Percentiles rank a stretch among this genome's conserved stretches.
Conservation (phyloP, 2,329 filamentous ascomycete genomes). For the Paraphaeosphaeria sporulosa region DNA sequence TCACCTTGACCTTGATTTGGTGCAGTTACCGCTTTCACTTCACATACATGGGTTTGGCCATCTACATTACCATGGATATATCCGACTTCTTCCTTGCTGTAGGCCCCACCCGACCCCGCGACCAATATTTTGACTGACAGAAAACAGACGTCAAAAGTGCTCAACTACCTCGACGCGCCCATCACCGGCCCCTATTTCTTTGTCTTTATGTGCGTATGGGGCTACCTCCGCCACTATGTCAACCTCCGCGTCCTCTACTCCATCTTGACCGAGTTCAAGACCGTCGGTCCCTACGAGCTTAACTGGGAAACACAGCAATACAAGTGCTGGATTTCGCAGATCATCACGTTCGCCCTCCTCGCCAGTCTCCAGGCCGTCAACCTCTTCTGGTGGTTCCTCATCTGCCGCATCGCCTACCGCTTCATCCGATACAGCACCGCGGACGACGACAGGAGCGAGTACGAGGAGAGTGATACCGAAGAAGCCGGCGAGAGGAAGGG, state of each 20-base stretch:
- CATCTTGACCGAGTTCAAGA: slow-evolving; percentile 77
- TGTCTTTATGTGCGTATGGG: slow-evolving; percentile 82
- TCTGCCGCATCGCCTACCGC: slow-evolving; percentile 76
- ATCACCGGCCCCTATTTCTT: slow-evolving; percentile 86
- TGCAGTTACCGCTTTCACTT: slow-evolving; percentile 96
- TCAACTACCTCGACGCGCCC: slow-evolving; percentile 86
- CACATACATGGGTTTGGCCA: slow-evolving; percentile 90
- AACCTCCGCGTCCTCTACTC: slow-evolving; percentile 80
- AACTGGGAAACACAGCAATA: slow-evolving; percentile 80
- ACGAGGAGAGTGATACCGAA: slow-evolving; percentile 61
- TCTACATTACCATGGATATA: slow-evolving; percentile 94
- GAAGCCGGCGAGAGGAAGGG: slow-evolving; percentile 32
- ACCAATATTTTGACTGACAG: not conserved
- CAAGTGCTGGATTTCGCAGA: slow-evolving; percentile 75
- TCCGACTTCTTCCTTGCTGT: slow-evolving; percentile 95
- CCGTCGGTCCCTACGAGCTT: slow-evolving; percentile 76
- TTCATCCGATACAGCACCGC: slow-evolving; percentile 68
- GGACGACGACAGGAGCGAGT: slow-evolving; percentile 76
- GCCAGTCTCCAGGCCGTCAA: slow-evolving; percentile 76
- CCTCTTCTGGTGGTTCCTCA: slow-evolving; percentile 82
- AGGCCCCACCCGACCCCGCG: slow-evolving; percentile 48
- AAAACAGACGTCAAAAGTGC: slow-evolving; percentile 79
- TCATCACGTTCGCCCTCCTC: slow-evolving; percentile 72
- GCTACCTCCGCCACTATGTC: slow-evolving; percentile 87
- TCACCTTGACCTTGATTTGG: slow-evolving; percentile 82